Conservation (phyloP, 345 rosid genomes). For the Eucalyptus tenuipes region DNA sequence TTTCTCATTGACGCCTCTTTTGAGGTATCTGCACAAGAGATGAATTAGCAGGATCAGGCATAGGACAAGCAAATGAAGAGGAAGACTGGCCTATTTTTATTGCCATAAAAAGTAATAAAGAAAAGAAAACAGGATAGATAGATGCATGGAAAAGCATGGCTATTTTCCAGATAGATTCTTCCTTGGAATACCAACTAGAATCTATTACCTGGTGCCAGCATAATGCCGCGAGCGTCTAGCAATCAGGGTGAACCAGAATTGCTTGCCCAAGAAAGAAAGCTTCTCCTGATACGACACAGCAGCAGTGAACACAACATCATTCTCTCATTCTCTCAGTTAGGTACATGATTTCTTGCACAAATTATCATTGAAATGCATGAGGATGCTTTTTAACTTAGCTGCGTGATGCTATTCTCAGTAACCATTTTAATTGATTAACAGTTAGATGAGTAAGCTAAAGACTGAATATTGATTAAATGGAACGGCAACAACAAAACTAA, state of each 20-base stretch:
- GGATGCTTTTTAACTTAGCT: not conserved
- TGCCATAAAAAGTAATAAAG: not conserved
- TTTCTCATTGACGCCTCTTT: slow-evolving; percentile 93
- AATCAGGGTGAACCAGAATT: slow-evolving; percentile 63
- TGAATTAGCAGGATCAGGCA: not conserved
- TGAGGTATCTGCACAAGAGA: slow-evolving; percentile 45
- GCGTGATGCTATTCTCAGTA: not conserved
- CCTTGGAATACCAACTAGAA: not conserved
- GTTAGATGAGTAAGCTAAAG: not conserved
- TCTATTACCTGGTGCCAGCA: slow-evolving; percentile 90
- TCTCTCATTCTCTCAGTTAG: not conserved
- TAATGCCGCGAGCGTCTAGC: slow-evolving; percentile 91
- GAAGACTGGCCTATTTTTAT: not conserved
- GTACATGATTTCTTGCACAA: not conserved
- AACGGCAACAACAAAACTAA: not conserved
- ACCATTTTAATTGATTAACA: not conserved
- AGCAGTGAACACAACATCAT: not conserved
- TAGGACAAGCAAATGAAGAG: not conserved
- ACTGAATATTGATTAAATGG: not conserved
- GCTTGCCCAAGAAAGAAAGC: slow-evolving; percentile 51
- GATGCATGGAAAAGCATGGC: not conserved
- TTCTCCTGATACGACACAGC: slow-evolving; percentile 30
- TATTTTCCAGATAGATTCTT: not conserved
- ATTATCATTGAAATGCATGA: not conserved
- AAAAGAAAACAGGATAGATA: not conserved